Base-by-base conservation (phyloP, 2,329 filamentous ascomycete species). In the Chrysoporthe deuterocubensis region DNA sequence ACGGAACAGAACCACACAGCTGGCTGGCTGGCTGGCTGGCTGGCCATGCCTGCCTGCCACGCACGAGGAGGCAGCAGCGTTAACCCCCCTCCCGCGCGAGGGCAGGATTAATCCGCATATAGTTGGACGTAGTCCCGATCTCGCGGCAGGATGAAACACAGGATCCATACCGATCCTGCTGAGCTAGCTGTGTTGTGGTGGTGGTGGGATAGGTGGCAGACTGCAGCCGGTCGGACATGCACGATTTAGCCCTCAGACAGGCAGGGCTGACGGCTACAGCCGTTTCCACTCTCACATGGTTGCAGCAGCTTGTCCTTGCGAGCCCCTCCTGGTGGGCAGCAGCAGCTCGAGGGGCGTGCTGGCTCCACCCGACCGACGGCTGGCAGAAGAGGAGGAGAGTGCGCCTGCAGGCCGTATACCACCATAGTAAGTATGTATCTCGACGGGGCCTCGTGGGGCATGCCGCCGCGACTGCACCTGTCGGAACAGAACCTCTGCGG, bases 181-280 rank as follows among this genome's bases (percentile, higher is more conserved):
- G 37, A 40, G 37, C 37, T 40, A 26, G 26, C 26, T 26, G 26
- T 59, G 11, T 16, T 11, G 3, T 26, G 4, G 13, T 21, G 18
- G 18, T 61, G 59, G 26, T 32, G 43, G 43, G 43, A 14, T 57
- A 37, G 26, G 26, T 57, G 54, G 14, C 54, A 16, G 21, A 26
- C 59, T 61, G 59, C 59, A 46, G 59, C 59, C 26, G 59, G 48
- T 61, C 58, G 42, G 58, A 44, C 58, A 46, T 44, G 58, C 42
- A 26, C 2, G 21, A 26, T 18, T 46, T 60, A 43, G 40, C 57
- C 57, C 37, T 60, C 21, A 48, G 14, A 48, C 59, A 60, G 26
- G 32, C 37, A 42, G 40, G 57, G 42, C n/a, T 42, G 57, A 21
- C 57, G 34, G 42, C 40, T 40, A 42, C 42, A 60, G 57, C 57